phyloP scores from a whole-genome alignment of 495 filamentous ascomycete genomes.

The Astrothelium subdiscretum region DNA sequence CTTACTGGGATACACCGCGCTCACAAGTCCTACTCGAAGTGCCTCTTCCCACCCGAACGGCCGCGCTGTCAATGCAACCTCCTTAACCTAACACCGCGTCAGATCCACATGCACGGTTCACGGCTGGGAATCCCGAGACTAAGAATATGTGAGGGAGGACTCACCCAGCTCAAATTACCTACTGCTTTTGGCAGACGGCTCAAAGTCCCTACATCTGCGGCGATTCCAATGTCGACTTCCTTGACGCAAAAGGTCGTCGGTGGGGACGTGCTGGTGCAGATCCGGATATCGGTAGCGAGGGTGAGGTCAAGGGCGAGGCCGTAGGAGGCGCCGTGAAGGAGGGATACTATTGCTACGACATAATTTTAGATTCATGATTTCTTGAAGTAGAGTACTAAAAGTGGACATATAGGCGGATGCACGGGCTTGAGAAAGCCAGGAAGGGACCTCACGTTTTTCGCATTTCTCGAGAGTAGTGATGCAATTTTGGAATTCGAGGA shows the following conservation, averaged over 20 bases:
- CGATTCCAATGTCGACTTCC: constrained; percentile 90
- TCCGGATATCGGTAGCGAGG: constrained; percentile 65
- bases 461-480: constrained; percentile 69
- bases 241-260: constrained; percentile 67
- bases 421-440: constrained; percentile 17
- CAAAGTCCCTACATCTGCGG: constrained; percentile 86
- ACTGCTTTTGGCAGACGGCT: constrained; percentile 77
- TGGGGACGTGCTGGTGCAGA: constrained; percentile 40
- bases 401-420: too few relatives aligned
- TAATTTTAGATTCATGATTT: background rate
- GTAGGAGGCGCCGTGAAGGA: constrained; percentile 68
- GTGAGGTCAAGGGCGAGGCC: constrained; percentile 81
- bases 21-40: constrained; percentile 70
- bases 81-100: constrained; percentile 48
- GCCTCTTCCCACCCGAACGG: constrained; percentile 73
- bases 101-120: background rate
- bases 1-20: constrained; percentile 46
- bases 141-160: background rate
- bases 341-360: constrained; percentile 55
- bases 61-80: constrained; percentile 69
- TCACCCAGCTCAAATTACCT: constrained; percentile 54
- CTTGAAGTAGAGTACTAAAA: background rate
- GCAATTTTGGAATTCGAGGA: constrained; percentile 66
- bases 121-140: background rate
- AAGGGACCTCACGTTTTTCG: constrained; percentile 57